Conservation (phyloP, 1,139 yeast genomes). For the Scheffersomyces quercinus region DNA sequence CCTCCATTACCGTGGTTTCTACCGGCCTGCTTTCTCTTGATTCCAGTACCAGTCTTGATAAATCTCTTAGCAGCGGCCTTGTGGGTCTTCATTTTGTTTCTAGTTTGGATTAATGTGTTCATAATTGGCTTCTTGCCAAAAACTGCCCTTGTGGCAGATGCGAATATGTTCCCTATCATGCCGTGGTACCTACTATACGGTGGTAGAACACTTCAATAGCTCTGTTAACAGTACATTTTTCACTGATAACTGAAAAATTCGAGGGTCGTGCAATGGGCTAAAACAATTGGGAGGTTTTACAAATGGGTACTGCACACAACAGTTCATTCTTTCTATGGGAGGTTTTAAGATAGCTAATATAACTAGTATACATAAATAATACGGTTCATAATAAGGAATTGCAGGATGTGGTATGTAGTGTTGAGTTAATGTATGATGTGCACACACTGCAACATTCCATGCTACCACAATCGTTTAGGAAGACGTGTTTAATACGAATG, state of each 20-base stretch:
- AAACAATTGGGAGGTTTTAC: no score
- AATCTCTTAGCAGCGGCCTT: slow-evolving; percentile 61
- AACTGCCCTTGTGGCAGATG: slow-evolving; percentile 17
- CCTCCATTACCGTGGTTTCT: slow-evolving; percentile 94
- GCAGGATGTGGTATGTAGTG: no score
- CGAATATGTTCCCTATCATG: slow-evolving; percentile 15
- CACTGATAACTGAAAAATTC: background rate
- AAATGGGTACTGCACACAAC: no score
- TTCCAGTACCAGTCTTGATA: slow-evolving; percentile 38
- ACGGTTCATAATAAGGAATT: no score
- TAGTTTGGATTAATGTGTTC: slow-evolving; percentile 35
- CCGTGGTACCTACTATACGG: background rate
- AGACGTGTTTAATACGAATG: background rate
- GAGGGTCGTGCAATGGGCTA: background rate
- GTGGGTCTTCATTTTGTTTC: slow-evolving; percentile 62
- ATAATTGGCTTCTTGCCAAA: slow-evolving; percentile 21
- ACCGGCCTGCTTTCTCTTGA: slow-evolving; percentile 72
- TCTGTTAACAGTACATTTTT: background rate
- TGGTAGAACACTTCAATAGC: background rate
- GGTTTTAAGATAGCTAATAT: no score
- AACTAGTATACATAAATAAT: no score
- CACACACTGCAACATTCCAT: no score
- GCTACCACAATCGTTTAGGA: no score
- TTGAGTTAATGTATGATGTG: no score
- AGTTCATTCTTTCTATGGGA: no score